These are phyloP conservation scores for Leccinum incarnatum DNA, from an alignment of 768 basidiomycete genomes.

Conservation along the genomic window DNA sequence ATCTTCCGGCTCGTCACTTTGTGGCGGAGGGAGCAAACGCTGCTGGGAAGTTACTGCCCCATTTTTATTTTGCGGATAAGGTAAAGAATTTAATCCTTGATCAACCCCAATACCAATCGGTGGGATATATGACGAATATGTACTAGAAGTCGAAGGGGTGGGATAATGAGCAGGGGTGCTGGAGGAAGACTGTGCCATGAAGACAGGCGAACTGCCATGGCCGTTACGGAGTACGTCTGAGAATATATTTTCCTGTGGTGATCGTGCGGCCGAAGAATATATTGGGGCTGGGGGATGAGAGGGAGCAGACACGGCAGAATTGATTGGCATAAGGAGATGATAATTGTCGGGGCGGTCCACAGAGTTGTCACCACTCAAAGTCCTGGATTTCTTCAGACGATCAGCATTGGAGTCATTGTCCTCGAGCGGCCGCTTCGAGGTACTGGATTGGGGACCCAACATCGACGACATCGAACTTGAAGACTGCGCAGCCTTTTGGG, in stretches of 20 bases:
- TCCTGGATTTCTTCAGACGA: constrained; percentile 53
- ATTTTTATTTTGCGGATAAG: constrained; percentile 42
- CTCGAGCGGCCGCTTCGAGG: constrained; percentile 28
- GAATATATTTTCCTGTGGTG: constrained; percentile 54
- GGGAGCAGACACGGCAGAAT: constrained; percentile 35
- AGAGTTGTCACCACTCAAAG: constrained; percentile 40
- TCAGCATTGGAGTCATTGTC: constrained; percentile 24
- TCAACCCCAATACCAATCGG: constrained; percentile 60
- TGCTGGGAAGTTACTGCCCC: constrained; percentile 22
- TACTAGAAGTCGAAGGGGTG: constrained; percentile 33
- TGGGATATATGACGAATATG: constrained; percentile 49
- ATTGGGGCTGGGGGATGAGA: constrained; percentile 34
- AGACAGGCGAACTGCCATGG: constrained; percentile 57
- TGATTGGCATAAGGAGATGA: constrained; percentile 57
- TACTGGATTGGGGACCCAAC: constrained; percentile 24
- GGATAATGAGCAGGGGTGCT: constrained; percentile 43
- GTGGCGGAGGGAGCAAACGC: constrained; percentile 24
- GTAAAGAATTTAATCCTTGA: constrained; percentile 46
- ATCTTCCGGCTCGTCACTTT: constrained; percentile 48
- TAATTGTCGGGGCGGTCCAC: constrained; percentile 43
- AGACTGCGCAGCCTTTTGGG: constrained; percentile 30
- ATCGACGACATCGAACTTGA: constrained; percentile 31
- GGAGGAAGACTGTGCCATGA: constrained; percentile 47
- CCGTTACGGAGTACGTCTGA: constrained; percentile 57
- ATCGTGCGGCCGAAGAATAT: constrained; percentile 43